A percentile compares a stretch with the other conserved stretches of the same genome.
Conservation (phyloP, 1,139 yeast species). For the Debaryomyces psychrophilus region DNA sequence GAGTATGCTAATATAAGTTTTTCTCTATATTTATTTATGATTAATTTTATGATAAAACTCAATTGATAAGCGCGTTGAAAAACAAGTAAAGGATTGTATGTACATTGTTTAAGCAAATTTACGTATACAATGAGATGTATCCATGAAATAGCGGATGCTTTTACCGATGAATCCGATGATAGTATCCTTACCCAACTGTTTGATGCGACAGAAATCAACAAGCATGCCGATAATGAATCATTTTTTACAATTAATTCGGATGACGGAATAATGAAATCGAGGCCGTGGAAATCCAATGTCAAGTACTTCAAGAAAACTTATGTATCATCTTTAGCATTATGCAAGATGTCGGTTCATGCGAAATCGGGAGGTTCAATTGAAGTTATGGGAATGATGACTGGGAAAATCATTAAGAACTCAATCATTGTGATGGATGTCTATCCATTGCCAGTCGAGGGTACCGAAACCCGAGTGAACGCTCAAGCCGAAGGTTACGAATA, state of each 20-base stretch:
- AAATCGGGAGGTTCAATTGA: conserved; percentile 87
- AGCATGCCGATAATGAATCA: conserved; percentile 1
- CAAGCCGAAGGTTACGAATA: conserved; percentile 92
- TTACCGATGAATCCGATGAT: conserved; percentile 3
- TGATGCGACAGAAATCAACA: conserved; percentile 6
- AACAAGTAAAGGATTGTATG: not conserved
- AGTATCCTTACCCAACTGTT: conserved; percentile 6
- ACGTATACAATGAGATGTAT: conserved; percentile 2
- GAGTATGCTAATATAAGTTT: conserved; percentile 1
- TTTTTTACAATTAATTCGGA: not conserved
- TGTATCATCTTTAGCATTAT: conserved; percentile 73
- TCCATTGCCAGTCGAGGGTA: conserved; percentile 91
- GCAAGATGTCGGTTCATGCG: conserved; percentile 84
- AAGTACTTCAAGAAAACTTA: conserved; percentile 67
- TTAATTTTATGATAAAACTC: not conserved
- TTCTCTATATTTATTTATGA: conserved; percentile 1
- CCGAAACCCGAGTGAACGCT: conserved; percentile 95
- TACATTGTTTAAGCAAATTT: not conserved
- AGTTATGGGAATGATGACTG: conserved; percentile 93
- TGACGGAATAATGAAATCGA: conserved; percentile 16
- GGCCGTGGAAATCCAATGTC: conserved; percentile 51
- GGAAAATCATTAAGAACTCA: conserved; percentile 60
- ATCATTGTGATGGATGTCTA: conserved; percentile 82
- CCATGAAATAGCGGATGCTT: conserved; percentile 3
- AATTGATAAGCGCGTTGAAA: conserved; percentile 5